phyloP scores from a whole-genome alignment of 306 rosid genomes.

The Rosa rugosa region DNA sequence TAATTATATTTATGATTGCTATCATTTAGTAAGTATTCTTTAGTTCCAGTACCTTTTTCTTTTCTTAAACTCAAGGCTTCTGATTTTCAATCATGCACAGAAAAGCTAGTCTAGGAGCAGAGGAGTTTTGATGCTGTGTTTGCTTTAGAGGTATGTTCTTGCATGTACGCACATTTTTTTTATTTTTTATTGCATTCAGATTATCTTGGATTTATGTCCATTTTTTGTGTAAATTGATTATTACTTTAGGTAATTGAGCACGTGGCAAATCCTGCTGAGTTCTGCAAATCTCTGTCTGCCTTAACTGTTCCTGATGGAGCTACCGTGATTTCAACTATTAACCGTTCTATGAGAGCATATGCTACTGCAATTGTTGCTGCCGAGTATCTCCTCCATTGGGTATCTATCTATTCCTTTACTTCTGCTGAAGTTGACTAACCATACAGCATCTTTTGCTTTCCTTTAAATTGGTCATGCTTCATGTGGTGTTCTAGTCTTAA shows the following conservation, averaged over 20 bases:
- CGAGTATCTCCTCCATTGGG: slow-evolving; percentile 90
- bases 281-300: slow-evolving; percentile 86
- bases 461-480: neutral
- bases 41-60: neutral
- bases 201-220: slow-evolving; percentile 14
- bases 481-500: neutral
- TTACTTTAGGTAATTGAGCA: slow-evolving; percentile 80
- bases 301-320: slow-evolving; percentile 73
- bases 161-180: neutral
- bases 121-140: slow-evolving; percentile 79
- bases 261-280: slow-evolving; percentile 81
- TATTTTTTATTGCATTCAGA: neutral
- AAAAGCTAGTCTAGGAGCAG: slow-evolving; percentile 80
- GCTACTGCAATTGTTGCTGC: slow-evolving; percentile 86
- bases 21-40: neutral
- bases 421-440: slow-evolving; percentile 1
- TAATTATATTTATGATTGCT: neutral
- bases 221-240: slow-evolving; percentile 14
- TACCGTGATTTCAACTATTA: slow-evolving; percentile 74
- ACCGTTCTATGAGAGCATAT: slow-evolving; percentile 86
- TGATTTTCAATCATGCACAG: slow-evolving; percentile 42
- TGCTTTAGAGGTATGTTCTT: slow-evolving; percentile 64
- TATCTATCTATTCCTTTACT: slow-evolving; percentile 26
- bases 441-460: neutral
- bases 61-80: neutral